A percentile compares a stretch with the other conserved stretches of the same genome.
phyloP scores from a whole-genome alignment of 352 stramenopile genomes.

The Globisporangium orthogonon region DNA sequence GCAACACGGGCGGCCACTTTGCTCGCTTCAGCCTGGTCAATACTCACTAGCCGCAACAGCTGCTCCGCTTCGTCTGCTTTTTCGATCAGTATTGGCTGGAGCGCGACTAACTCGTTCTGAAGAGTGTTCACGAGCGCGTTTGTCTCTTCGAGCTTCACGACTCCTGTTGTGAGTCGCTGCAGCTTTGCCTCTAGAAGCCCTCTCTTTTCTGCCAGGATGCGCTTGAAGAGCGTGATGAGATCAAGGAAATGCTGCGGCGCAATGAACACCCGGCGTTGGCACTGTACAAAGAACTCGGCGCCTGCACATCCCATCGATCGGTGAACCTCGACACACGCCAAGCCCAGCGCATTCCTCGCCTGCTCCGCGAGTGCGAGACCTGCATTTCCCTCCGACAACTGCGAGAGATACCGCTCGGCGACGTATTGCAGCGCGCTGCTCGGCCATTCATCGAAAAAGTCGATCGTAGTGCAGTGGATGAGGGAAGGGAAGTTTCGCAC shows the following conservation, averaged over 20 bases:
- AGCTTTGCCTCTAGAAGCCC: constrained; percentile 33
- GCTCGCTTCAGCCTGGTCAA: constrained; percentile 53
- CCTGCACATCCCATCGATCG: constrained; percentile 21
- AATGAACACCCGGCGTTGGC: constrained; percentile 41
- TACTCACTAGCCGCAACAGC: constrained; percentile 47
- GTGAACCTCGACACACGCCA: constrained; percentile 54
- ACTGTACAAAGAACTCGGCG: constrained; percentile 25
- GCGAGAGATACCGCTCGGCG: constrained; percentile 49
- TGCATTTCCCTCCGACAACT: constrained; percentile 1
- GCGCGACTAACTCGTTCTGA: constrained; percentile 71
- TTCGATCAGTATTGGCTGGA: constrained; percentile 69
- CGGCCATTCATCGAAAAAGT: constrained; percentile 93
- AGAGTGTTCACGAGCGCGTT: constrained; percentile 54
- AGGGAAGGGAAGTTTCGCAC: constrained; percentile 90
- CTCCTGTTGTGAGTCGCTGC: constrained; percentile 45
- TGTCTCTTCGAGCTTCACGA: constrained; percentile 71
- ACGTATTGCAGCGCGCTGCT: constrained; percentile 80
- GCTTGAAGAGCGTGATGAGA: constrained; percentile 82
- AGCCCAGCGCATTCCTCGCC: constrained; percentile 23
- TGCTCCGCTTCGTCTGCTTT: constrained; percentile 61
- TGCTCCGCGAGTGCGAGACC: not conserved
- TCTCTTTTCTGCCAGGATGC: constrained; percentile 62
- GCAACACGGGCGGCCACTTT: constrained; percentile 44
- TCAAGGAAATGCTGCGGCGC: constrained; percentile 89
- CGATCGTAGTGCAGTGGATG: constrained; percentile 92